Base-by-base conservation (phyloP, 2,329 filamentous ascomycete species). In the Fusarium hostae region DNA sequence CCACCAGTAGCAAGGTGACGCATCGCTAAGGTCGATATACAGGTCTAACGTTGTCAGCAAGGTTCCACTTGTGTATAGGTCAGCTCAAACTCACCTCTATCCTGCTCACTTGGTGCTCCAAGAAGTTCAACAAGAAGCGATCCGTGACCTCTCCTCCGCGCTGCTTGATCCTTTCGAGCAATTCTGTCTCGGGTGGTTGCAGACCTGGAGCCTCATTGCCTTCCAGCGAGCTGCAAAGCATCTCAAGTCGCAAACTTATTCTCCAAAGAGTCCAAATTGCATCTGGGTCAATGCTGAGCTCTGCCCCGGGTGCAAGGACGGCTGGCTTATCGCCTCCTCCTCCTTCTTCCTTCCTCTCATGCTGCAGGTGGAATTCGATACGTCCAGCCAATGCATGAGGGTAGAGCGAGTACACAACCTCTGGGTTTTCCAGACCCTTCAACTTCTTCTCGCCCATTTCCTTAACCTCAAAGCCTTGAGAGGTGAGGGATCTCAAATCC, bases 361-460 rank as follows among this genome's bases (percentile, higher is more conserved):
- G 83, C 51, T 85, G 83, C 71, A 83, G 83, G 73, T 95, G 93
- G 40, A 91, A 87, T 18, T 92, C 88, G 66, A 94, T 91, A 67
- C 96, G 92, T 41, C 94, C 94, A 16, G 93, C 90, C 35, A 99
- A 88, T 1, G 92, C 89, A 79, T 97, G 94, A 5, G 96, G 95
- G 79, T 98, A 99, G 80, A 99, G 92, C 64, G 97, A 91, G 82
- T 97, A 98, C 74, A 99, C 92, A 67, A 94, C 92, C 80, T 99
- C 96, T 0, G 96, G 95, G 78, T 99, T 99, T 82, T 99, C 96
- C 16, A 99, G 90, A 34, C 96, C 96, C 83, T 99, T 99, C 62
- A 99, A 87, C 78, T 97, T 98, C 74, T 92, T 92, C 81, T 98
- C 95, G 52, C 96, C 96, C 80, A 97, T 92, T 77, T 98, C 95